Evolutionary conservation across 768 basidiomycete species (phyloP).

Genomic region (Lactifluus hygrophoroides): DNA sequence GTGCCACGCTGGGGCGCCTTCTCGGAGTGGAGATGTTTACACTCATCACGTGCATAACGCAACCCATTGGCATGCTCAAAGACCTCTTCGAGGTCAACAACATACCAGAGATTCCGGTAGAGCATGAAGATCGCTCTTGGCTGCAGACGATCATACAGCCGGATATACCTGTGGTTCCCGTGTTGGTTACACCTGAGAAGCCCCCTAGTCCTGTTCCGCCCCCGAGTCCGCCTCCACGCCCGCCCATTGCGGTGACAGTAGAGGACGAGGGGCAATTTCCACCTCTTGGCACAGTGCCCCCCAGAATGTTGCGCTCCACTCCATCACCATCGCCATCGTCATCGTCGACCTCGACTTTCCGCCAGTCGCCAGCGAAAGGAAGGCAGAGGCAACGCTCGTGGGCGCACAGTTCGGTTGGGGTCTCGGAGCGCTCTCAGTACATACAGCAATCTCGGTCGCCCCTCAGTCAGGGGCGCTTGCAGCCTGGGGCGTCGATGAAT

Average conservation of each 20-base stretch:
- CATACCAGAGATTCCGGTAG: conserved; percentile 6
- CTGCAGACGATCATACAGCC: conserved; percentile 9
- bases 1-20: background rate
- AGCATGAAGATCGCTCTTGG: conserved; percentile 9
- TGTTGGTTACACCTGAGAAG: background rate
- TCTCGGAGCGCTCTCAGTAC: conserved; percentile 6
- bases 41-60: conserved; percentile 4
- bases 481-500: background rate
- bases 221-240: background rate
- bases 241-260: background rate
- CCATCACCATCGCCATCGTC: background rate
- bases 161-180: conserved; percentile 5
- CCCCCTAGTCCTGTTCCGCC: background rate
- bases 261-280: background rate
- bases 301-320: background rate
- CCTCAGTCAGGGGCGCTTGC: background rate
- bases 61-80: background rate
- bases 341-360: background rate
- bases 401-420: background rate
- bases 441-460: background rate
- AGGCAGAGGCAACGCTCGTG: background rate
- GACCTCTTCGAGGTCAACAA: background rate
- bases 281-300: background rate
- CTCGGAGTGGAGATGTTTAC: conserved; percentile 1
- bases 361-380: background rate